phyloP scores from a whole-genome alignment of 495 filamentous ascomycete species.

The Podospora pseudopauciseta region DNA sequence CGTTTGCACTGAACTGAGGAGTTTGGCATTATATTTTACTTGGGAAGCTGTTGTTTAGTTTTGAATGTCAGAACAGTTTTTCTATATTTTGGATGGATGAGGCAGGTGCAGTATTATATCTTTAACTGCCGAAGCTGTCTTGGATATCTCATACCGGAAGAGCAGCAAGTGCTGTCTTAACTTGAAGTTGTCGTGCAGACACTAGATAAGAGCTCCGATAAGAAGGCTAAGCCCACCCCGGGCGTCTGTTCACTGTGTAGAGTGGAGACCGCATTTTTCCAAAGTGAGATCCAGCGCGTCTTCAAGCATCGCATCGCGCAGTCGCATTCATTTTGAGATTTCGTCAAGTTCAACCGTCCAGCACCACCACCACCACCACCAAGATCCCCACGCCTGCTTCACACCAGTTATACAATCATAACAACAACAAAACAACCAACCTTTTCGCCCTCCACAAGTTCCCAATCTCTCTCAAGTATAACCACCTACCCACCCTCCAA shows the following conservation, averaged over 20 bases:
- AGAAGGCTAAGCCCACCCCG: neutral
- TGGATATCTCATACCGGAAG: neutral
- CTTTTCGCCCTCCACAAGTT: conserved; percentile 3
- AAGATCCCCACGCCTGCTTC: neutral
- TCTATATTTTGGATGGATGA: neutral
- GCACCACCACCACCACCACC: neutral
- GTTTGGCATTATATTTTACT: neutral
- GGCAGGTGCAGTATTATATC: too few species aligned
- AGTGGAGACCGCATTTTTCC: conserved; percentile 16
- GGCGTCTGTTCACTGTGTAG: neutral
- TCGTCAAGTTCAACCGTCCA: neutral
- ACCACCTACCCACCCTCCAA: conserved; percentile 15
- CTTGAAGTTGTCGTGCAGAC: neutral
- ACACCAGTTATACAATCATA: neutral
- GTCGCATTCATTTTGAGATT: conserved; percentile 9
- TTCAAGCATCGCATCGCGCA: conserved; percentile 4
- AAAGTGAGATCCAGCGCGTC: neutral
- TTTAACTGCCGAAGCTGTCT: neutral
- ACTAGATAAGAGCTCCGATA: neutral
- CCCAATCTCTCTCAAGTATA: conserved; percentile 9
- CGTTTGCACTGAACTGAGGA: neutral
- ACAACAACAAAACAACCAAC: neutral
- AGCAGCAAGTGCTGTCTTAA: neutral
- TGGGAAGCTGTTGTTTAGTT: neutral
- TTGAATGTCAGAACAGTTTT: neutral